Conservation (phyloP, 495 filamentous ascomycete species). For the Penicillium taxi region DNA sequence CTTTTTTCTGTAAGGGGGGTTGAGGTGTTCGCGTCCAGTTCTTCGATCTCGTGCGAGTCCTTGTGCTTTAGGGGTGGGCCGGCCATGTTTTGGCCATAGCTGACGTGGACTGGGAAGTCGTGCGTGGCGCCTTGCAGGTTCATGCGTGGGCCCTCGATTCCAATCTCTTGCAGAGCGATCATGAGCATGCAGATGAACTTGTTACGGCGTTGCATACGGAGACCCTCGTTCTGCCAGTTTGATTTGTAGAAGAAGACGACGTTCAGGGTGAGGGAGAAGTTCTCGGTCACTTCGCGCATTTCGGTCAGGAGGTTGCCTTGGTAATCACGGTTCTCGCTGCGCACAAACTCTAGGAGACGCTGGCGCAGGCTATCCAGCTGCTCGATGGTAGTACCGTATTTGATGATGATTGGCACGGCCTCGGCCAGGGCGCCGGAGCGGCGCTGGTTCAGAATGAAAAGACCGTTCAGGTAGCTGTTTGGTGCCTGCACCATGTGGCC, state of each 20-base stretch:
- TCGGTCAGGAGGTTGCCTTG: constrained; percentile 87
- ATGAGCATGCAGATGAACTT: constrained; percentile 93
- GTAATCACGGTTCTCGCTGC: constrained; percentile 83
- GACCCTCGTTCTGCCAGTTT: constrained; percentile 86
- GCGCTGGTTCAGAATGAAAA: constrained; percentile 93
- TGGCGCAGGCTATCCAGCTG: constrained; percentile 79
- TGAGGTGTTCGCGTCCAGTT: constrained; percentile 24
- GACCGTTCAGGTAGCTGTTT: constrained; percentile 83
- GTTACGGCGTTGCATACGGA: constrained; percentile 84
- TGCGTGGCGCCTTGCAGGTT: constrained; percentile 60
- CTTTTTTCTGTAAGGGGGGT: constrained; percentile 17
- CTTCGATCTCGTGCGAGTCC: constrained; percentile 12
- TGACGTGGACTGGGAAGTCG: constrained; percentile 52
- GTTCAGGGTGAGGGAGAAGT: constrained; percentile 74
- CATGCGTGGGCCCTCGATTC: constrained; percentile 79
- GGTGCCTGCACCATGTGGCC: constrained; percentile 93
- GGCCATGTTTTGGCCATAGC: constrained; percentile 24
- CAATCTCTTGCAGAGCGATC: constrained; percentile 74
- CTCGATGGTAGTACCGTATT: constrained; percentile 80
- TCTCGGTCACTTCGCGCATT: constrained; percentile 57
- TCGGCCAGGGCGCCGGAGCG: constrained; percentile 85
- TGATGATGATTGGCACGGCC: constrained; percentile 73
- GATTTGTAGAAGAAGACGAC: constrained; percentile 98
- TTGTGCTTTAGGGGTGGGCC: constrained; percentile 8
- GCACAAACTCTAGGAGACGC: constrained; percentile 78